Base-by-base conservation (phyloP, 495 filamentous ascomycete genomes). In the Penicillium bovifimosum region DNA sequence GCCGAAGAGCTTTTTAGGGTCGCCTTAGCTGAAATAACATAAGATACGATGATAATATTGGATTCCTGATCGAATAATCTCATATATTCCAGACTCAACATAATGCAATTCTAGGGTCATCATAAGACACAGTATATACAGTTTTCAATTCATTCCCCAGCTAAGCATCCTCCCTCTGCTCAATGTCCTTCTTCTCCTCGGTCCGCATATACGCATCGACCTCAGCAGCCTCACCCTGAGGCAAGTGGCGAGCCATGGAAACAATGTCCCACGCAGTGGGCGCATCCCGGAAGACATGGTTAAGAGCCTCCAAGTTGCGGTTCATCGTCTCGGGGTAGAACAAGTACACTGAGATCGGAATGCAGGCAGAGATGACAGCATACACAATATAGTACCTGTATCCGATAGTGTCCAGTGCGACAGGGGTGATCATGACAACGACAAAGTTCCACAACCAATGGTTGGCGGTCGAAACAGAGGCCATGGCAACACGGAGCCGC, bases 311-410 rank as follows among this genome's bases (percentile, higher is more conserved):
- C 41, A 65, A 35, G 11, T 60, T 63, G 26, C 61, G 60, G 26
- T 60, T 60, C 60, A 63, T 63, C 0, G 63, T 65, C 65, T 86
- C 84, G 0, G 83, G 83, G 61, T 80, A 86, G 73, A 86, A 81
- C 69, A 83, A 79, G 60, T 80, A 85, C 35, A 85, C 75, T 9
- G 69, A 62, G 1, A 79, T 17, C 69, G 41, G 62, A 18, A 68
- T 64, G 31, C 48, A 53, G 46, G 59, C 43, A 39, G 67, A 45
- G 6, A 72, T 56, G 2, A 64, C 52, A n/a, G 64, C 52, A 42
- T 82, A 85, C 33, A 83, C 74, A 50, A 84, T 75, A 57, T 78
- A 85, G 62, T 81, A 82, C 32, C 67, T 58, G 69, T 76, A 82
- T 0, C 70, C 68, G 8, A 83, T 61, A 33, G 61, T 72, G n/a